Base-by-base conservation (phyloP, 2,329 filamentous ascomycete species). In the Volutella citrinella region DNA sequence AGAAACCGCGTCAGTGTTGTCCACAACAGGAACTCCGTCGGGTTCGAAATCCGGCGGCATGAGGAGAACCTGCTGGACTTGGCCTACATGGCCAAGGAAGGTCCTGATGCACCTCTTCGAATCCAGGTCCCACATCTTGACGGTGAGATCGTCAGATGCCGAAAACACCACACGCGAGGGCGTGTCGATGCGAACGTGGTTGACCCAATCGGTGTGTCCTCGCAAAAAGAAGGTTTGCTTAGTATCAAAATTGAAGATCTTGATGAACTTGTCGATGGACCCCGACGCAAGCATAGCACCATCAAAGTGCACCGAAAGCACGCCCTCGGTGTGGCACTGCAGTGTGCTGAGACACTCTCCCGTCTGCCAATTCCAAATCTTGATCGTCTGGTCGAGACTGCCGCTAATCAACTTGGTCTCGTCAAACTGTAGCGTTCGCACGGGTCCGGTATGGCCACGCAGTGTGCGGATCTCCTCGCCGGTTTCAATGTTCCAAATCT, bases 291-390 rank as follows among this genome's bases (percentile, higher is more conserved):
- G 73, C 29, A 89, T 81, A 36, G 86, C 86, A 14, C 79, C 82
- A 40, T 90, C 87, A 58, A 94, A 95, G 62, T 97, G 86, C 8
- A 97, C 75, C 15, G 83, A 83, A 44, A 97, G 84, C 17, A 98
- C 85, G 10, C 90, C 90, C 21, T 82, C 82, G 13, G 73, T 78
- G 56, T 97, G 93, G 15, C 84, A 84, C 10, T 77, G 74, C 34
- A 95, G 81, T 0, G 84, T 95, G 30, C 83, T 85, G 36, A 96
- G 74, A 50, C 87, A 89, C 51, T 88, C 79, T 28, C 93, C 93
- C 0, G 88, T 96, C 42, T 85, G 79, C 89, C 90, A 96, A 56
- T 98, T 95, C 93, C 93, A 98, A 20, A 98, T 80, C 57, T 87
- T 90, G 52, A 98, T 76, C 5, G 84, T 95, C 30, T 80, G 77